A percentile compares a stretch with the other conserved stretches of the same genome.
These are phyloP conservation scores for Chenopodium album DNA, from an alignment of 148 eudicot genomes.

Conservation along the genomic window DNA sequence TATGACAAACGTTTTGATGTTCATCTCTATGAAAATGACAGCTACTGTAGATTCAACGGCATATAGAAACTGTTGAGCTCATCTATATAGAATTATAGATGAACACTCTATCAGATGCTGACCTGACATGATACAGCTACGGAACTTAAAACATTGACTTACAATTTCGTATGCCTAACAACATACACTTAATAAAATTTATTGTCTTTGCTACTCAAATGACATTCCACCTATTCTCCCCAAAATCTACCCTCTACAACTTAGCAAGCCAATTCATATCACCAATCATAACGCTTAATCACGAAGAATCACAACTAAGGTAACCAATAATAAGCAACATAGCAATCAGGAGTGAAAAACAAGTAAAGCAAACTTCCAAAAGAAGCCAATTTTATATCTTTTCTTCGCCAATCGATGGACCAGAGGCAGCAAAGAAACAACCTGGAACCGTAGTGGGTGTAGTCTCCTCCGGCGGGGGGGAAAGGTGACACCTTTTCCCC, in stretches of 20 bases:
- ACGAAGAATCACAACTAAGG: neutral
- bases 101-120: neutral
- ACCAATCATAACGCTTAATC: neutral
- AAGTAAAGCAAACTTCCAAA: neutral
- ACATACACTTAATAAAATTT: too few relatives aligned
- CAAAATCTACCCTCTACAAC: neutral
- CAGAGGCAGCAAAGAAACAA: neutral
- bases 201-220: neutral
- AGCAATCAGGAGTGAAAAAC: neutral
- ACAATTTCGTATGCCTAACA: neutral
- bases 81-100: neutral
- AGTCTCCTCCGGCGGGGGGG: neutral
- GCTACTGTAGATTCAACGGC: neutral
- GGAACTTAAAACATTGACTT: neutral
- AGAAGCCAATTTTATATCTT: neutral
- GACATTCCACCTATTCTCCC: neutral
- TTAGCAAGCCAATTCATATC: neutral
- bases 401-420: neutral
- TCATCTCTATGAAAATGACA: neutral
- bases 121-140: neutral
- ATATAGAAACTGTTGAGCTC: neutral
- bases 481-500: too few relatives aligned
- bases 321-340: neutral
- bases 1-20: neutral
- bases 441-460: neutral